These are phyloP conservation scores for Penicillium sp. DNA, from an alignment of 2,329 filamentous ascomycete species.

Conservation along the genomic window DNA sequence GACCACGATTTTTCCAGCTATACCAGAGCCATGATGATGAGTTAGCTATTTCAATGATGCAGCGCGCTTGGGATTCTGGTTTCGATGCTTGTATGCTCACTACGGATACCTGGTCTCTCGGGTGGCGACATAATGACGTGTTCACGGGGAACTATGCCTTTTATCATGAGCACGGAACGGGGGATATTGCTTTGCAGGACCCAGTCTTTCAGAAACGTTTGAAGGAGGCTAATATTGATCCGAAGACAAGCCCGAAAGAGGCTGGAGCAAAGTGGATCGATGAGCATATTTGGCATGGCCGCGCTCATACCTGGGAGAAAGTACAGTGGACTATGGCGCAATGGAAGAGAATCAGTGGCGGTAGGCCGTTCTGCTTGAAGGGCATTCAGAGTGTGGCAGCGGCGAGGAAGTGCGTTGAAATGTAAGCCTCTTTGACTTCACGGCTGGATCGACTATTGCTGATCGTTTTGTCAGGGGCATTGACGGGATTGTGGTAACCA, in stretches of 20 bases:
- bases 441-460: not conserved
- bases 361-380: conserved; percentile 65
- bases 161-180: conserved; percentile 59
- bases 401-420: conserved; percentile 57
- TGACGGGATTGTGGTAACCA: conserved; percentile 69
- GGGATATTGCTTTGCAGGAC: conserved; percentile 61
- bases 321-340: conserved; percentile 64
- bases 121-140: conserved; percentile 61
- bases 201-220: conserved; percentile 60
- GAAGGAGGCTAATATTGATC: conserved; percentile 56
- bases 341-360: conserved; percentile 56
- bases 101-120: conserved; percentile 65
- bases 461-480: conserved; percentile 47
- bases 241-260: conserved; percentile 52
- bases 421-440: conserved; percentile 33
- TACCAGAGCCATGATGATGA: conserved; percentile 67
- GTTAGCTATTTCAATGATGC: conserved; percentile 57
- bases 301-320: conserved; percentile 66
- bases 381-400: conserved; percentile 70
- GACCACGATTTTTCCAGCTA: conserved; percentile 62
- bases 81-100: conserved; percentile 63
- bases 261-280: conserved; percentile 66
- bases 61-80: conserved; percentile 56
- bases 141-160: conserved; percentile 63
- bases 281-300: conserved; percentile 62